Base-by-base conservation (phyloP, 2,329 filamentous ascomycete species). In the Dactylellina drechsleri region DNA sequence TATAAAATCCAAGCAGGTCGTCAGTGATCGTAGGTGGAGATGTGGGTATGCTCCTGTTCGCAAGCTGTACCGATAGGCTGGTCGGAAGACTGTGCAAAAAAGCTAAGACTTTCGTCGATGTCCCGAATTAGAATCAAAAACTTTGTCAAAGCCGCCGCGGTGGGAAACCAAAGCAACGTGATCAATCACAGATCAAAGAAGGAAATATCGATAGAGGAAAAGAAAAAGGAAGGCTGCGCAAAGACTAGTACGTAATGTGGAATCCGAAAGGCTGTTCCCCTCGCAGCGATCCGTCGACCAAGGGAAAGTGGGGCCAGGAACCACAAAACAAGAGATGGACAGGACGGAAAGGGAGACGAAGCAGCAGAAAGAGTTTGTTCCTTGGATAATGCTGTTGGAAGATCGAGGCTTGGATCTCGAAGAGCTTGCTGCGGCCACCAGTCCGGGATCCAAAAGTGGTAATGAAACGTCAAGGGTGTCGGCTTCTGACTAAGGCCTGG, bases 401-500 rank as follows among this genome's bases (percentile, higher is more conserved):
- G 52, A 61, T 58, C 57, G 71, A 75, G 71, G 71, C 71, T 75
- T 75, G 71, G 71, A 66, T 75, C 58, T 62, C 50, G 52, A 61
- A 58, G 47, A 58, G 54, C 20, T 52, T 52, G 47, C 71, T 66
- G 71, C 71, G 71, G 68, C 67, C 49, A 47, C 49, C 59, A 58
- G 65, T 57, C 57, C 61, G 57, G 67, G 60, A 57, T 62, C 71
- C 71, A 54, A 75, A 68, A 68, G 64, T 57, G 64, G 71, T 59
- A 75, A 64, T 67, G 71, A 75, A 68, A 68, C 71, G 71, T 68
- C 66, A 71, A 71, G 66, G 66, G 58, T n/a, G 41, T 23, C 7
- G 43, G 52, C 31, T 54, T 71, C 71, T 75, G 71, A 75, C 71
- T 75, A 75, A 75, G 59, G 57, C 31, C 31, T 36, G 31, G 31